Conservation (phyloP, 148 eudicot species). For the Nepenthes gracilis region DNA sequence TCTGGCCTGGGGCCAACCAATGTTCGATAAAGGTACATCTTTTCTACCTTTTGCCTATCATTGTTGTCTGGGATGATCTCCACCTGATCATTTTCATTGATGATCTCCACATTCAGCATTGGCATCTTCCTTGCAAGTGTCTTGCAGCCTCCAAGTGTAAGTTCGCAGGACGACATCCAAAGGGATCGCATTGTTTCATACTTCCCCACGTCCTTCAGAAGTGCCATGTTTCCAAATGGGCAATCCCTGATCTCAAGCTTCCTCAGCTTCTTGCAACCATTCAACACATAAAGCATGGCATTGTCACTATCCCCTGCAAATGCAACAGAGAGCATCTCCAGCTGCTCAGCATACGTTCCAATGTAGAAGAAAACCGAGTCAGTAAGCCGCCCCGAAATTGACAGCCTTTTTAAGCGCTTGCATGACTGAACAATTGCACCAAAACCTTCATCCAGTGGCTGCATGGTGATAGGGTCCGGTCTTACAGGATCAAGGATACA, state of each 20-base stretch:
- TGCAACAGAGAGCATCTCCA: conserved; percentile 84
- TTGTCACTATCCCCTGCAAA: conserved; percentile 76
- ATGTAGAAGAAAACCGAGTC: conserved; percentile 74
- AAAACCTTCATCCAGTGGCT: conserved; percentile 78
- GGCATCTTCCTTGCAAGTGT: conserved; percentile 64
- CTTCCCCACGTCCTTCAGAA: conserved; percentile 64
- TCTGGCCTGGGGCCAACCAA: conserved; percentile 58
- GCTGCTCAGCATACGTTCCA: conserved; percentile 81
- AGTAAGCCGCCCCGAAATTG: conserved; percentile 68
- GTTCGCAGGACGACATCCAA: conserved; percentile 89
- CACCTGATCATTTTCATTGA: conserved; percentile 39
- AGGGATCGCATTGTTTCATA: conserved; percentile 95
- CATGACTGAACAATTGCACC: conserved; percentile 75
- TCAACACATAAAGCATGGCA: conserved; percentile 69
- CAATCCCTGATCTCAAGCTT: conserved; percentile 77
- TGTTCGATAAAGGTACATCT: conserved; percentile 71
- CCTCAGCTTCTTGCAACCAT: conserved; percentile 72
- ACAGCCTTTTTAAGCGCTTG: conserved; percentile 56
- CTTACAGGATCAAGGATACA: conserved; percentile 47
- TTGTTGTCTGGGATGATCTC: conserved; percentile 20
- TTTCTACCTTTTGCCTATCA: conserved; percentile 49
- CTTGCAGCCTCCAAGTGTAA: conserved; percentile 74
- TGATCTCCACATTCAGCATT: conserved; percentile 68
- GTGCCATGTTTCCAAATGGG: conserved; percentile 67
- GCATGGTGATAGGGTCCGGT: conserved; percentile 55